These are phyloP conservation scores for Rossbeevera mucosa DNA, from an alignment of 768 basidiomycete species.

Conservation along the genomic window DNA sequence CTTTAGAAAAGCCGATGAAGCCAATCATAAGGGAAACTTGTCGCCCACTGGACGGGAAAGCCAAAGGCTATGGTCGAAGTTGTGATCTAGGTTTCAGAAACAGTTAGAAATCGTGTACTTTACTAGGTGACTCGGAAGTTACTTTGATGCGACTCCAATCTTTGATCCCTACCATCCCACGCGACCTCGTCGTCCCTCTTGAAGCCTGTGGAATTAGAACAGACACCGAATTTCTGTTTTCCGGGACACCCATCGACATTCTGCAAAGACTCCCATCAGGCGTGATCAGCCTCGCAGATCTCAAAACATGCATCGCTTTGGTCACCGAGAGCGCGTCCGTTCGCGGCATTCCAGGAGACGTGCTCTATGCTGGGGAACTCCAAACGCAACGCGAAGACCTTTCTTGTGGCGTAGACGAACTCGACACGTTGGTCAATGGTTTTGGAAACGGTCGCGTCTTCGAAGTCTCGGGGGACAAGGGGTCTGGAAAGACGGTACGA, in stretches of 20 bases:
- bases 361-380: slow-evolving; percentile 17
- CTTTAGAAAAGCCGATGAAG: background rate
- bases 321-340: slow-evolving; percentile 45
- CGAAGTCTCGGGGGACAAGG: slow-evolving; percentile 64
- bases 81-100: too few species aligned
- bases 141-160: slow-evolving; percentile 23
- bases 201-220: slow-evolving; percentile 49
- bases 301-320: slow-evolving; percentile 36
- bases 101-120: too few species aligned
- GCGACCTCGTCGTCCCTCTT: slow-evolving; percentile 42
- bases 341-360: slow-evolving; percentile 33
- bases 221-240: slow-evolving; percentile 55
- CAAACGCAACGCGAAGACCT: slow-evolving; percentile 11
- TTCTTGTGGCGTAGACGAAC: slow-evolving; percentile 38
- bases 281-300: slow-evolving; percentile 45
- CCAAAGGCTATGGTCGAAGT: background rate
- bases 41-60: background rate
- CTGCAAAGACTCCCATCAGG: slow-evolving; percentile 48
- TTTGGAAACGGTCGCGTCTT: slow-evolving; percentile 51
- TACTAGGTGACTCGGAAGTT: background rate
- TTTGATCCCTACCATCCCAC: slow-evolving; percentile 34
- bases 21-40: background rate
- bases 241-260: slow-evolving; percentile 43
- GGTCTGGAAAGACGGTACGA: slow-evolving; percentile 67
- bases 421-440: slow-evolving; percentile 51